Base-by-base conservation (phyloP, 179 eudicot genomes). In the Actinidia chinensis region DNA sequence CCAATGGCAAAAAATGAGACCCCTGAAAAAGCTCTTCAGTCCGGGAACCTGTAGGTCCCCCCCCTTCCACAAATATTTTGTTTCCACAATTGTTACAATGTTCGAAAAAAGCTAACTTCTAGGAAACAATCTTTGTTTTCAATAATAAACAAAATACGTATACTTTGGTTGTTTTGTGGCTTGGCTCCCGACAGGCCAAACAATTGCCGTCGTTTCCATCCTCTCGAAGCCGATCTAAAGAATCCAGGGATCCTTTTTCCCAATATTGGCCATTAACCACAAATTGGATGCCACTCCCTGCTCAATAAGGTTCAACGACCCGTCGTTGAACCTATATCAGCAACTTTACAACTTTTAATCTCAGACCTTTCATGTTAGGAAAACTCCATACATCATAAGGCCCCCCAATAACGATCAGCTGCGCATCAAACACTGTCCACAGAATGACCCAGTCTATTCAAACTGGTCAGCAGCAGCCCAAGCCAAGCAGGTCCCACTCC, bases 311-410 rank as follows among this genome's bases (percentile, higher is more conserved):
- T 94, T n/a, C n/a, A n/a, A n/a, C 84, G 79, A 94, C 99, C 79
- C 99, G 90, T 52, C 99, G 84, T 75, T 96, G 92, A 68, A 96
- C 98, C n/a, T 9, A 96, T 79, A 51, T 89, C 89, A n/a, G n/a
- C n/a, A 22, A 96, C 54, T 85, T 96, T 96, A 85, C n/a, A n/a
- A n/a, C n/a, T n/a, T n/a, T n/a, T n/a, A n/a, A n/a, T n/a, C n/a
- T 96, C 98, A 0, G 97, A n/a, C n/a, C 85, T 90, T 96, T 96
- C 99, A 96, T 96, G 88, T 89, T 96, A 25, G 99, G 99, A 63
- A n/a, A n/a, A 96, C 98, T 43, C 99, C 99, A 73, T 96, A 96
- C 99, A 94, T 96, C 97, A 96, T 96, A 36, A 96, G 97, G 23
- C 99, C 99, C 61, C n/a, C 99, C 99, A 55, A 96, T 86, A n/a